Conservation (phyloP, 2,329 filamentous ascomycete species). For the Fusarium virguliforme region DNA sequence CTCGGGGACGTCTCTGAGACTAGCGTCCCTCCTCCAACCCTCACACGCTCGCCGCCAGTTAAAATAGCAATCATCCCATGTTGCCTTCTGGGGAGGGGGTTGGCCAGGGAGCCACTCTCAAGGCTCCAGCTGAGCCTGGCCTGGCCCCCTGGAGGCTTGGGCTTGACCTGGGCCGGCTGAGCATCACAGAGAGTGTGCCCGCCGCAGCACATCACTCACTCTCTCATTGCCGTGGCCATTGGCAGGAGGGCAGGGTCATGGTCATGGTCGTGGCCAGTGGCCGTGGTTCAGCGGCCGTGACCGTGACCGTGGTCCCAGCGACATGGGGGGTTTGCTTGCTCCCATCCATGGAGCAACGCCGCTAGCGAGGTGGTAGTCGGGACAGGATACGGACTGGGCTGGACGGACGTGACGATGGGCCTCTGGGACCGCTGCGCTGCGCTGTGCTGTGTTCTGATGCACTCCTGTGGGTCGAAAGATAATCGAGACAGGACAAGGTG, state of each 20-base stretch:
- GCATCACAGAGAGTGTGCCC: conserved; percentile 12
- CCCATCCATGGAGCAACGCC: conserved; percentile 30
- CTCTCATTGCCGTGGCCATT: conserved; percentile 17
- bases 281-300: conserved; percentile 28
- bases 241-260: conserved; percentile 20
- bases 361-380: conserved; percentile 43
- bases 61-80: conserved; percentile 33
- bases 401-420: conserved; percentile 31
- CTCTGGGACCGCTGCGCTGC: conserved; percentile 9
- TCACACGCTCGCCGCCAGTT: conserved; percentile 18
- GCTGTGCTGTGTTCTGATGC: background rate
- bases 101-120: conserved; percentile 20
- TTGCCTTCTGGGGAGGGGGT: conserved; percentile 15
- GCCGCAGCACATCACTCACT: conserved; percentile 4
- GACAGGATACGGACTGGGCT: conserved; percentile 39
- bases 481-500: too few relatives aligned
- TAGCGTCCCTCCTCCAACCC: conserved; percentile 14
- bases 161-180: conserved; percentile 42
- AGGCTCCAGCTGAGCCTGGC: conserved; percentile 24
- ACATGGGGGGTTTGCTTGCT: conserved; percentile 37
- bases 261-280: conserved; percentile 12
- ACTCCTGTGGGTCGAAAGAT: too few relatives aligned
- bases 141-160: conserved; percentile 19
- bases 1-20: conserved; percentile 26
- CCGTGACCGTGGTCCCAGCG: conserved; percentile 17